Evolutionary conservation across 2,329 filamentous ascomycete species (phyloP).

Genomic region (Leptographium galeiforme): DNA sequence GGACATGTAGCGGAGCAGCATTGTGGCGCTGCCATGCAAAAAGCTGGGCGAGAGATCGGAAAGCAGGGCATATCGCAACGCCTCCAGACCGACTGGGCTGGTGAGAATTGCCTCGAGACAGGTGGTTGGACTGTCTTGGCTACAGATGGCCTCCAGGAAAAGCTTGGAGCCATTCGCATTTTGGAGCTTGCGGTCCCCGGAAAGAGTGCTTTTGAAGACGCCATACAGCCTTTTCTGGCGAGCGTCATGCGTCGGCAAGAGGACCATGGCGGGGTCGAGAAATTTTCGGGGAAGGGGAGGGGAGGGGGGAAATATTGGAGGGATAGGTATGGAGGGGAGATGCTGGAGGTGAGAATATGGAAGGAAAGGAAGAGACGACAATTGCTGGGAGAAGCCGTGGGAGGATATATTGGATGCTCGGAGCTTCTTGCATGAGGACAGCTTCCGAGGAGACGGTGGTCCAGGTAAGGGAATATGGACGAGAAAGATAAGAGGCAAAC

Average conservation of each 20-base stretch:
- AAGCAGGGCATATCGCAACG: slow-evolving; percentile 14
- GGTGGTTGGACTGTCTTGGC: slow-evolving; percentile 9
- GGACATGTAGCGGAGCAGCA: background rate
- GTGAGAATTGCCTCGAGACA: slow-evolving; percentile 18
- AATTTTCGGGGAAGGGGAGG: background rate
- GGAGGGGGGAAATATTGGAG: too few species aligned
- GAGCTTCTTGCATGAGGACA: too few species aligned
- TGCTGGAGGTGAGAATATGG: too few species aligned
- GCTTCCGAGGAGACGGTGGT: too few species aligned
- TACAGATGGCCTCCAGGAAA: slow-evolving; percentile 17
- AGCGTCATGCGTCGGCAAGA: background rate
- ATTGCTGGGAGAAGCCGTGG: background rate
- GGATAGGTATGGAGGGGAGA: too few species aligned
- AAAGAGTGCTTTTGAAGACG: slow-evolving; percentile 5
- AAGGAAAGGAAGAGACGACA: background rate
- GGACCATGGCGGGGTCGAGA: background rate
- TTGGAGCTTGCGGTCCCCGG: slow-evolving; percentile 13
- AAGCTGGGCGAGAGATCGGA: slow-evolving; percentile 17
- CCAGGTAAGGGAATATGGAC: background rate
- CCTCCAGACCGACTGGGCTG: slow-evolving; percentile 14
- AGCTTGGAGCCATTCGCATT: slow-evolving; percentile 14
- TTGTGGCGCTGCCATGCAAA: slow-evolving; percentile 12
- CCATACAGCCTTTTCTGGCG: background rate
- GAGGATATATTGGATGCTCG: background rate
- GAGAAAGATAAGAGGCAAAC: background rate